Evolutionary conservation across 2,329 filamentous ascomycete genomes (phyloP).

Genomic region (Botryotinia calthae): DNA sequence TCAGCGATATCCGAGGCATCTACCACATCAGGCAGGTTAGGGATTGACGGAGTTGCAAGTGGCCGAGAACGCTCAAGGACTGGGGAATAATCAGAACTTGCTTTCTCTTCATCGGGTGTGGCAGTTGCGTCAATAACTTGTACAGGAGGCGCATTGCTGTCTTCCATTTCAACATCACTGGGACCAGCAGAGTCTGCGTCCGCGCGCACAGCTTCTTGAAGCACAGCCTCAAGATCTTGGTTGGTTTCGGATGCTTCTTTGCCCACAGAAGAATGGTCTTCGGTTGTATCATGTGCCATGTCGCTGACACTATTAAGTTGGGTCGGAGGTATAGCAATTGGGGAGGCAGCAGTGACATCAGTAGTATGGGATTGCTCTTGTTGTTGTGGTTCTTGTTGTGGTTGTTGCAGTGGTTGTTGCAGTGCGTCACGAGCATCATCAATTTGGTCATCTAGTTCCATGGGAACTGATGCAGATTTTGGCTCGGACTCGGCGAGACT

Average conservation of each 20-base stretch:
- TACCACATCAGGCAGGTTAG: conserved; percentile 3
- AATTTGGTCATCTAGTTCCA: conserved; percentile 11
- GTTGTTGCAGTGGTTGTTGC: not conserved
- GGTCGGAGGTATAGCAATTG: not conserved
- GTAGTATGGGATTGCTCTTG: not conserved
- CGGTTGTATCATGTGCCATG: not conserved
- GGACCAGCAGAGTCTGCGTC: conserved; percentile 32
- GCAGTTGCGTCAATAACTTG: conserved; percentile 22
- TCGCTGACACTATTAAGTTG: not conserved
- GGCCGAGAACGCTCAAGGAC: conserved; percentile 26
- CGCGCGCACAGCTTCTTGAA: conserved; percentile 34
- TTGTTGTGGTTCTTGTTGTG: not conserved
- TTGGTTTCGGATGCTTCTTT: conserved; percentile 20
- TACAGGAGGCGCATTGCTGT: conserved; percentile 27
- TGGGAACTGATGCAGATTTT: conserved; percentile 6
- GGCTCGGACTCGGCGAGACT: not conserved
- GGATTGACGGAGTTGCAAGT: not conserved
- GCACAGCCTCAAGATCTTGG: conserved; percentile 32
- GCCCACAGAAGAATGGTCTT: not conserved
- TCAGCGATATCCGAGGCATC: conserved; percentile 22
- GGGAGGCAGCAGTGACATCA: not conserved
- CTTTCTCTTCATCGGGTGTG: conserved; percentile 22
- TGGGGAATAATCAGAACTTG: conserved; percentile 32
- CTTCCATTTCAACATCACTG: conserved; percentile 31
- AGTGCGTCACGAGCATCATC: not conserved